A percentile compares a stretch with the other conserved stretches of the same genome.
Conservation (phyloP, 2,329 filamentous ascomycete genomes). For the Sarocladium strictum region DNA sequence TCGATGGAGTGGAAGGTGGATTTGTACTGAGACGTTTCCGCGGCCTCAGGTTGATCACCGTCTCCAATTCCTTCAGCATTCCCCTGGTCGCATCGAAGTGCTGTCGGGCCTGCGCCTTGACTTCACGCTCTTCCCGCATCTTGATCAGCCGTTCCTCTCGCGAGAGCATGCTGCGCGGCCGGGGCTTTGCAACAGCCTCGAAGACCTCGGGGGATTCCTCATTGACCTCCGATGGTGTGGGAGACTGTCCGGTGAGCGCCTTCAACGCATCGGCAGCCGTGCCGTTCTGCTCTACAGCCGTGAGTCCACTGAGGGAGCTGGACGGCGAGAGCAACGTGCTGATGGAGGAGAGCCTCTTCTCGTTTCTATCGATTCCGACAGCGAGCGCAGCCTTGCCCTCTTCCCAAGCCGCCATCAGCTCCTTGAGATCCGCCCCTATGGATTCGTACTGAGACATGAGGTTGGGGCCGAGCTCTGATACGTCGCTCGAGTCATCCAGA, state of each 20-base stretch:
- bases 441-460: conserved; percentile 91
- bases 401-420: conserved; percentile 79
- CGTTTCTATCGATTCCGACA: conserved; percentile 74
- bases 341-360: conserved; percentile 61
- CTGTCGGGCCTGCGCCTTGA: conserved; percentile 64
- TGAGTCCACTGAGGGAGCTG: conserved; percentile 61
- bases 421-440: conserved; percentile 79
- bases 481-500: conserved; percentile 66
- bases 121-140: conserved; percentile 80
- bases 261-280: conserved; percentile 59
- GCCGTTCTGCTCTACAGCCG: conserved; percentile 49
- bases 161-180: conserved; percentile 65
- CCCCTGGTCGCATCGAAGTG: conserved; percentile 75
- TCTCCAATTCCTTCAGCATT: conserved; percentile 91
- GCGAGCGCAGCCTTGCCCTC: conserved; percentile 78
- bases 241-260: conserved; percentile 67
- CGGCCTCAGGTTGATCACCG: conserved; percentile 62
- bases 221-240: conserved; percentile 42
- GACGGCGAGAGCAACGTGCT: conserved; percentile 53
- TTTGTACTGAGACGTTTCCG: conserved; percentile 30
- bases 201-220: conserved; percentile 70
- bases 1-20: conserved; percentile 15
- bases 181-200: conserved; percentile 74
- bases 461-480: conserved; percentile 69
- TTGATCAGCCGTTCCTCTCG: conserved; percentile 82